Base-by-base conservation (phyloP, 2,329 filamentous ascomycete genomes). In the Eutypa lata region DNA sequence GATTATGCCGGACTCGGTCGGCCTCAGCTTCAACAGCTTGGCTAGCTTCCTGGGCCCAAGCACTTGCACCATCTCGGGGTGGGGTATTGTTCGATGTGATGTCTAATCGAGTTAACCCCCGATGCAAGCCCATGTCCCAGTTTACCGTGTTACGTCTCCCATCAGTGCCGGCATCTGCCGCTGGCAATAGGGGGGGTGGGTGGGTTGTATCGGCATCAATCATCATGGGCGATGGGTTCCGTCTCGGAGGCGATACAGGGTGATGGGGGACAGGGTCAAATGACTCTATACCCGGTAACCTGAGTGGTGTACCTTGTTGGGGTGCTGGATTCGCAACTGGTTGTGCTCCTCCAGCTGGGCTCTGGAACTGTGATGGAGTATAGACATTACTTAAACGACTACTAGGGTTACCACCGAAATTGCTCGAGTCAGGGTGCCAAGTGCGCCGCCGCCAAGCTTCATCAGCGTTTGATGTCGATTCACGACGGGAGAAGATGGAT, bases 231-330 rank as follows among this genome's bases (percentile, higher is more conserved):
- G 89, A 91, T 2, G 83, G 77, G 50, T 81, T 80, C 46, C 87
- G 83, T 47, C 83, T 80, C 1, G 83, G 81, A 7, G 87, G 84
- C 0, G 88, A 83, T 13, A 77, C 68, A 1, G 84, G 80, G 19
- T 81, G 81, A 53, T 82, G 81, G 24, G 84, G 87, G 22, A 89
- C 76, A 52, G 90, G 86, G 64, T 93, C 91, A 62, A 97, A 96
- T 16, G 90, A 95, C 68, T 96, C 91, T 59, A 97, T 97, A 14
- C 92, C 91, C 1, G 92, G 92, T 14, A 97, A 79, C 38, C 90
- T 84, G 14, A 90, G 76, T 4, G 79, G 72, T 7, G 78, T 81
- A 61, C 87, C 84, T 65, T 69, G 77, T 68, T 72, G 83, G 37
- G 68, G 68, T 6, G 68, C 73, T 48, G 65, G 69, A 52, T 69